Base-by-base conservation (phyloP, 2,329 filamentous ascomycete species). In the Alternaria arborescens region DNA sequence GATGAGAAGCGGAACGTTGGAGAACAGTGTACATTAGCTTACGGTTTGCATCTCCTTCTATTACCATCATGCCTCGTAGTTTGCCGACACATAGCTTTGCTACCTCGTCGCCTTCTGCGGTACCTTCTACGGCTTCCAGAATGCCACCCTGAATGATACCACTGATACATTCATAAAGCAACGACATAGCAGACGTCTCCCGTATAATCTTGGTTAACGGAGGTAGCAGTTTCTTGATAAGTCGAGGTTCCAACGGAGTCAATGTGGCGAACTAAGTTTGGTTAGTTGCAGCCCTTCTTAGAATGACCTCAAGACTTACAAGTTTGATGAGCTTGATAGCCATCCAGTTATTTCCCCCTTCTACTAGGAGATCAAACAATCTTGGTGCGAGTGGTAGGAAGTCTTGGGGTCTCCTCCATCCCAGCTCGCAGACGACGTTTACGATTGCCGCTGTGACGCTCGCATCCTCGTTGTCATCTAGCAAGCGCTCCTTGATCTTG, bases 291-390 rank as follows among this genome's bases (percentile, higher is more conserved):
- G 24, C 10, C 8, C 22, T 14, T 11, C 18, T 24, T n/a, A 11
- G 20, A 4, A 18, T 11, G 24, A 5, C n/a, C 1, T 30, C 12
- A 10, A 36, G 12, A 81, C 87, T 68, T 78, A 94, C 92, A 65
- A 99, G 86, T 81, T 99, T 99, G 78, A 99, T 98, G 64, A 99
- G 88, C 78, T 99, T 99, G 77, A 99, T 99, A 60, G 94, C 94
- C 94, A 99, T 98, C 95, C 95, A 99, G 79, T 99, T 99, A 79
- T 99, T 98, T 38, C 91, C 91, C 57, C 93, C 90, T 62, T 96
- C 91, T 12, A 97, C 94, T 26, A 99, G 83, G 18, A 99, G 85
- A 75, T 97, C 94, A 72, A 98, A 99, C 26, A 99, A 81, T 60
- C 95, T 86, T 8, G 95, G 95, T 0, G 95, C 95, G 30, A 99